Percentiles rank a stretch among this genome's conserved stretches.
Conservation (phyloP, 2,329 filamentous ascomycete species). For the Trichoderma semiorbis region DNA sequence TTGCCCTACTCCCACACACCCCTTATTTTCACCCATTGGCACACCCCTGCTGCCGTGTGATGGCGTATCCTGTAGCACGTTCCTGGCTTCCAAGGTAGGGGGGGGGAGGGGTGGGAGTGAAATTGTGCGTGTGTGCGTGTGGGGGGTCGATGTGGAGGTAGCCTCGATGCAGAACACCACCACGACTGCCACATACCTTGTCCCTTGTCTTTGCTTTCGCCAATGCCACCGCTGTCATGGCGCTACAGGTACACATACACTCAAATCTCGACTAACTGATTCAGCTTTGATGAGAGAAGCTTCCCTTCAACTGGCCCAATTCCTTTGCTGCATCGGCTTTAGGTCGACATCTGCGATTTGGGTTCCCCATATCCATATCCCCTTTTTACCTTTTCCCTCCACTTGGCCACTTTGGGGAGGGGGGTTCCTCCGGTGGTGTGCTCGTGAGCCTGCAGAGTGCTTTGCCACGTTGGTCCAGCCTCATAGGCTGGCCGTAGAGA, state of each 20-base stretch:
- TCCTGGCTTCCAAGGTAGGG: slow-evolving; percentile 25
- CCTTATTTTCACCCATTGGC: slow-evolving; percentile 20
- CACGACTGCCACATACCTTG: not conserved
- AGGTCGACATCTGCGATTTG: slow-evolving; percentile 11
- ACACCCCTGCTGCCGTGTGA: slow-evolving; percentile 26
- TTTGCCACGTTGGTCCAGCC: slow-evolving; percentile 35
- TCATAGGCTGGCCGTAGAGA: slow-evolving; percentile 11
- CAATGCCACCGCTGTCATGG: not conserved
- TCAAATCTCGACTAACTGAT: not conserved
- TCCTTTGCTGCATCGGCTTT: slow-evolving; percentile 27
- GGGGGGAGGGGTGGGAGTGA: slow-evolving; percentile 19
- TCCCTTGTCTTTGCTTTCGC: not conserved
- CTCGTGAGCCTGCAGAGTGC: slow-evolving; percentile 23
- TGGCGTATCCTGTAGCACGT: slow-evolving; percentile 24
- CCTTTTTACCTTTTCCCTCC: not conserved
- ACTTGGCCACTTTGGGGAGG: slow-evolving; percentile 10
- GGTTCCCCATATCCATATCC: not conserved
- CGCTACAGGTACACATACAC: not conserved
- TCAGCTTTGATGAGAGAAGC: not conserved
- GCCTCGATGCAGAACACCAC: slow-evolving; percentile 14
- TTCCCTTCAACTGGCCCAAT: slow-evolving; percentile 20
- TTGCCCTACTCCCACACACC: slow-evolving; percentile 26
- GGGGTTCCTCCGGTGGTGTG: slow-evolving; percentile 7
- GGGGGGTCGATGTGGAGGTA: slow-evolving; percentile 13
- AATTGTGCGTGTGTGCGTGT: slow-evolving; percentile 13